Conservation (phyloP, 2,329 filamentous ascomycete genomes). For the Sporothrix phasma region DNA sequence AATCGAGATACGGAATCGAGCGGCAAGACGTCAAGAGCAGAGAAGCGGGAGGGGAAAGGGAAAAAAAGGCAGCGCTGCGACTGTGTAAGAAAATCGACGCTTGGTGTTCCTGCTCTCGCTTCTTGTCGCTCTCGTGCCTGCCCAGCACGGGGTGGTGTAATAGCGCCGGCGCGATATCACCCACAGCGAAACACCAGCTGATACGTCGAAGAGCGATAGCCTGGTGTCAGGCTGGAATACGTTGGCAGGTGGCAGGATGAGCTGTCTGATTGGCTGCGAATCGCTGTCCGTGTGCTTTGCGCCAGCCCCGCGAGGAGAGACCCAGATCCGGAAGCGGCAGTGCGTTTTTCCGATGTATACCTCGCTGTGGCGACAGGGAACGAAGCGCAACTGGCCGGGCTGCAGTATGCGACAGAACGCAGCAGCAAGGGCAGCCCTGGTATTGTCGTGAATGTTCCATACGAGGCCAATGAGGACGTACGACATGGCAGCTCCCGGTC, state of each 20-base stretch:
- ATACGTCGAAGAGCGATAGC: background rate
- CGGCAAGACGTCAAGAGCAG: background rate
- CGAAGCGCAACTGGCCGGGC: background rate
- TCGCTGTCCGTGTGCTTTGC: background rate
- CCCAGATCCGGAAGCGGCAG: conserved; percentile 8
- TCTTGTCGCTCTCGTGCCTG: background rate
- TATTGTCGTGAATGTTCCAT: too few species aligned
- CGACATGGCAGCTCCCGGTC: too few species aligned
- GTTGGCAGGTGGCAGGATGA: background rate
- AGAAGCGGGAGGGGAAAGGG: conserved; percentile 3
- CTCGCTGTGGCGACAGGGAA: background rate
- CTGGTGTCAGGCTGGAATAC: conserved; percentile 4
- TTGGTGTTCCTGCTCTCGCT: background rate
- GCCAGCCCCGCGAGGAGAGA: background rate
- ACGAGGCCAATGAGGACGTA: background rate
- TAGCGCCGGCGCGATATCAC: background rate
- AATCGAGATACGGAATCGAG: background rate
- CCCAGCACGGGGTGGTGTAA: background rate
- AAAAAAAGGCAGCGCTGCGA: conserved; percentile 6
- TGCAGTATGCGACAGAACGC: background rate
- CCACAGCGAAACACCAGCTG: background rate
- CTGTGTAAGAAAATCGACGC: conserved; percentile 10
- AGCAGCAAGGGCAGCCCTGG: background rate
- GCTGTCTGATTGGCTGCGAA: background rate
- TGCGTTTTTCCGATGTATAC: conserved; percentile 3